Evolutionary conservation across 2,329 filamentous ascomycete species (phyloP), one percentile per base, ranked within the genome.

Genomic region (Endothia cerciana): DNA sequence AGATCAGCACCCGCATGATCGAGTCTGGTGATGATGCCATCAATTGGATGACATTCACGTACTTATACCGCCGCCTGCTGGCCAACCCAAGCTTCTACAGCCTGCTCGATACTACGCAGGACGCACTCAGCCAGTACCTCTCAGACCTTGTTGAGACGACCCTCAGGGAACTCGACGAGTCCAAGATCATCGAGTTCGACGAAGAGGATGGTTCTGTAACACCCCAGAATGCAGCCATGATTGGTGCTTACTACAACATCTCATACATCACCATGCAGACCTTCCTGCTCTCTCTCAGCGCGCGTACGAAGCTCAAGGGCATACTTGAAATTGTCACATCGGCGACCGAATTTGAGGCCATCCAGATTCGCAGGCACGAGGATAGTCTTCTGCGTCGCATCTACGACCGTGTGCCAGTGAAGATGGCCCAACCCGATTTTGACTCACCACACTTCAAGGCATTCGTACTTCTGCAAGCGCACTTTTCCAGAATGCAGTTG

Each of bases 231-330:
- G 91, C 94, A 2, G 95, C 95, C 71, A 97, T 97, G 92, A 98
- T 99, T 74, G 93, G 92, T 11, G 93, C 95, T 1, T 98, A 99
- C 83, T 99, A 99, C 85, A 98, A 97, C 79, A 97, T 99, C 74
- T 97, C 94, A 6, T 98, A 97, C 80, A 92, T 97, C 77, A 99
- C 95, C 2, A 99, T 99, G 94, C 94, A 99, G 80, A 99, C 95
- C 0, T 94, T 99, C 84, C 83, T 99, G 61, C 84, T 99, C 64
- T 99, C 95, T 17, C 85, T 99, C 57, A 94, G 88, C 64, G 89
- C 89, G 51, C 90, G 90, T 71, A 98, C 94, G 4, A 98, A 97
- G 82, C 87, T 99, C 70, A 99, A 99, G 85, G 93, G 93, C 57
- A 94, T 99, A 53, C 84, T 99, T 64, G 95, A 99, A 78, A 98